Evolutionary conservation across 2,329 filamentous ascomycete genomes (phyloP).

Genomic region (Lithohypha guttulata): DNA sequence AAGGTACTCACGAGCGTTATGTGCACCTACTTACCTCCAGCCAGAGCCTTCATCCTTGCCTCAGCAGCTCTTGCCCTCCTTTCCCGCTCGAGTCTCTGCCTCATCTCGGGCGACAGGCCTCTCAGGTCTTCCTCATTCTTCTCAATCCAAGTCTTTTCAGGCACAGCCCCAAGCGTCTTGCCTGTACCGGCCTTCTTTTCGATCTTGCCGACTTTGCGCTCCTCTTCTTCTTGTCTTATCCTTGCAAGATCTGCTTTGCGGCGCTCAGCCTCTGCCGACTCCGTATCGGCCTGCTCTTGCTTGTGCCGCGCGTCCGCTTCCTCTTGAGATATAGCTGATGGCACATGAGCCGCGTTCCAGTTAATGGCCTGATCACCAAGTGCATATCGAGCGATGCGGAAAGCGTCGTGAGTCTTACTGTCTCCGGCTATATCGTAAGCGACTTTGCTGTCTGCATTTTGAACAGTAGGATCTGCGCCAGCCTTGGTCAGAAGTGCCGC

Average conservation of each 20-base stretch:
- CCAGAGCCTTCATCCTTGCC: constrained; percentile 65
- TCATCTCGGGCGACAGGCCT: constrained; percentile 80
- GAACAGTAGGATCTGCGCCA: constrained; percentile 59
- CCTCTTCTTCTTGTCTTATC: constrained; percentile 52
- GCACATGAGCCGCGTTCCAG: constrained; percentile 68
- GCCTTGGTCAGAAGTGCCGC: constrained; percentile 64
- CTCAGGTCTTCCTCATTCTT: constrained; percentile 71
- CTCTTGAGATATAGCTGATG: constrained; percentile 55
- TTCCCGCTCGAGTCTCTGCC: constrained; percentile 73
- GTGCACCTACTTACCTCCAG: constrained; percentile 26
- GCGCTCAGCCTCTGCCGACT: constrained; percentile 57
- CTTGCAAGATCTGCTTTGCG: constrained; percentile 65
- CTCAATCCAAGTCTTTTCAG: constrained; percentile 65
- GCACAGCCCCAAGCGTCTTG: constrained; percentile 43
- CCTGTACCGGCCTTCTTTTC: constrained; percentile 42
- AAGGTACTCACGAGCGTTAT: too few species aligned
- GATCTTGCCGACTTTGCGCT: constrained; percentile 29
- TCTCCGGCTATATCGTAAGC: constrained; percentile 83
- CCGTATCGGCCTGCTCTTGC: constrained; percentile 58
- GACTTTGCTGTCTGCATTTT: constrained; percentile 67
- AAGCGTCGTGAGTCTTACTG: constrained; percentile 75
- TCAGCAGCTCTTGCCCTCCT: constrained; percentile 83
- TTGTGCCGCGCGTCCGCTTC: constrained; percentile 62
- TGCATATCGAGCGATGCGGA: constrained; percentile 74
- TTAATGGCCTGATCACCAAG: constrained; percentile 66